These are phyloP conservation scores for Iberis pinnata DNA, from an alignment of 345 rosid genomes.

Conservation along the genomic window DNA sequence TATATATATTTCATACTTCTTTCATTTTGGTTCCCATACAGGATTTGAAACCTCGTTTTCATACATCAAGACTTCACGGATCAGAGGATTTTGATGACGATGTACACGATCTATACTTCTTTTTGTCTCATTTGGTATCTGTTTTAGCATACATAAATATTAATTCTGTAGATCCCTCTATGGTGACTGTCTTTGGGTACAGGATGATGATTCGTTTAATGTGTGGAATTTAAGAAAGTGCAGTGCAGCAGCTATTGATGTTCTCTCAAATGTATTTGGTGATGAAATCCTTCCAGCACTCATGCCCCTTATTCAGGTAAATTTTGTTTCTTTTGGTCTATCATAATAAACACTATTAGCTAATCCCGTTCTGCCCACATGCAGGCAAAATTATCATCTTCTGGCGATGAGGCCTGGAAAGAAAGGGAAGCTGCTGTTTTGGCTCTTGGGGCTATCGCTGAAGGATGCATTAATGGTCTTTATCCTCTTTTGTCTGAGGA, in stretches of 20 bases:
- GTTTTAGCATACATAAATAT: neutral
- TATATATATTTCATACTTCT: too few species aligned
- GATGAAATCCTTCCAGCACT: conserved; percentile 91
- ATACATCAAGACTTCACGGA: conserved; percentile 79
- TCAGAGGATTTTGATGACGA: conserved; percentile 76
- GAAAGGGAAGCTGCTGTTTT: conserved; percentile 97
- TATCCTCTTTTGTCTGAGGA: conserved; percentile 82
- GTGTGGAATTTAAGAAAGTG: conserved; percentile 95
- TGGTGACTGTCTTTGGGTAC: conserved; percentile 23
- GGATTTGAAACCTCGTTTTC: conserved; percentile 97
- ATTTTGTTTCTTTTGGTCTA: conserved; percentile 6
- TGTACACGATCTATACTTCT: conserved; percentile 41
- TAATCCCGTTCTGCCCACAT: conserved; percentile 14
- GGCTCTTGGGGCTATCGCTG: conserved; percentile 89
- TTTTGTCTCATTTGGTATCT: conserved; percentile 6
- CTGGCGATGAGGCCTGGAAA: conserved; percentile 88
- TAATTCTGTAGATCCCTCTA: conserved; percentile 3
- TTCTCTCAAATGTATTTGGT: conserved; percentile 80
- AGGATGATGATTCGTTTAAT: conserved; percentile 79
- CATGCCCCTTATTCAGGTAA: conserved; percentile 85
- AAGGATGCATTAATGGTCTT: conserved; percentile 96
- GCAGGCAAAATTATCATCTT: conserved; percentile 66
- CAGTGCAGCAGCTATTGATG: conserved; percentile 95
- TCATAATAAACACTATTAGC: neutral
- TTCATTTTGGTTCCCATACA: too few species aligned